phyloP scores from a whole-genome alignment of 2,329 filamentous ascomycete genomes.

The Rhinocladiella similis region DNA sequence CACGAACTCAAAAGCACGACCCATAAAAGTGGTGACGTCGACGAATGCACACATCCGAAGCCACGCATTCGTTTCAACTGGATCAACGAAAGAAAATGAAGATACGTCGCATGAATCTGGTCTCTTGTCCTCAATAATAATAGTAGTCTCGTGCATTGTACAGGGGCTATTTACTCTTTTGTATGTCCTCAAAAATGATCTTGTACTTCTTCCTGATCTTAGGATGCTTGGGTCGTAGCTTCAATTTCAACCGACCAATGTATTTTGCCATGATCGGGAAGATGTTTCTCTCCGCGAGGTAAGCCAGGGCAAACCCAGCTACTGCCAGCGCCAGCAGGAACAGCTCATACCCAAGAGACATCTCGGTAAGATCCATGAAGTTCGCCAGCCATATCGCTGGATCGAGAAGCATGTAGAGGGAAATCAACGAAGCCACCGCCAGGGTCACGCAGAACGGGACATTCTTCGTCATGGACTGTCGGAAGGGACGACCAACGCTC shows the following conservation, averaged over 20 bases:
- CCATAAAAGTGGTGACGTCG: slow-evolving; percentile 4
- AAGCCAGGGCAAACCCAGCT: slow-evolving; percentile 68
- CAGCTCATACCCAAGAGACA: slow-evolving; percentile 70
- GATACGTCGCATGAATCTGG: too few relatives aligned
- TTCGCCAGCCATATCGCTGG: slow-evolving; percentile 68
- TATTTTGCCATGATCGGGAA: slow-evolving; percentile 68
- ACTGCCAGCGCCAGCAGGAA: slow-evolving; percentile 71
- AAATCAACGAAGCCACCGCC: slow-evolving; percentile 64
- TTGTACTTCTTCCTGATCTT: slow-evolving; percentile 92
- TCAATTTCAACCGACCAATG: slow-evolving; percentile 63
- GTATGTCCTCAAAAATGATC: slow-evolving; percentile 67
- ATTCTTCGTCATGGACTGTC: slow-evolving; percentile 77
- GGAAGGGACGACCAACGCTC: slow-evolving; percentile 87
- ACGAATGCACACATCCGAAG: neutral
- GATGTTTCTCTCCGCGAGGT: slow-evolving; percentile 68
- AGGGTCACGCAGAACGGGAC: slow-evolving; percentile 85
- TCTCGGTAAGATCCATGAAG: slow-evolving; percentile 82
- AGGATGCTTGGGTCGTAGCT: slow-evolving; percentile 55
- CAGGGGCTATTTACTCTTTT: slow-evolving; percentile 36
- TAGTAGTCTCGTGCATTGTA: slow-evolving; percentile 27
- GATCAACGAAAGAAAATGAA: too few relatives aligned
- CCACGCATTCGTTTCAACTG: neutral
- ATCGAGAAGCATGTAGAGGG: slow-evolving; percentile 76
- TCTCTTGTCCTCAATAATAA: slow-evolving; percentile 5
- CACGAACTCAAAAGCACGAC: neutral